Evolutionary conservation across 305 asterid species (phyloP), one percentile per base, ranked within the genome.

Genomic region (Fraxinus platypoda): DNA sequence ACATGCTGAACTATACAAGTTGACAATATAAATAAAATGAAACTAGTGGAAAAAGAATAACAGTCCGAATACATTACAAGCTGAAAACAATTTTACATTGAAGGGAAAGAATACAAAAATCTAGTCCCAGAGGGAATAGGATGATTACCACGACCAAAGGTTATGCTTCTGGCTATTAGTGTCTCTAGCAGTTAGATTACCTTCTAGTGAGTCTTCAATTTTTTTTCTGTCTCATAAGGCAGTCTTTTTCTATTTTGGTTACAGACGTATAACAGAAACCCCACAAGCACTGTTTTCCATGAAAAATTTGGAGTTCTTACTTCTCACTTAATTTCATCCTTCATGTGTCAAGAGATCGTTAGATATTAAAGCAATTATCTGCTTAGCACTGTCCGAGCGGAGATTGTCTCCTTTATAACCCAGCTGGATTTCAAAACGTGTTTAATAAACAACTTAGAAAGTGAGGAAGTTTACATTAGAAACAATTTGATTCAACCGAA

Each of bases 261-360:
- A 85, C 81, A 77, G 76, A 76, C 35, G 84, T 81, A 41, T 75
- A 75, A 25, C 73, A 76, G 82, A 85, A 8, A 77, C 75, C 76
- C 30, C 80, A 74, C 74, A 66, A 26, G n/a, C 17, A 66, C 74
- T 26, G 31, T 75, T 80, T 80, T 82, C 66, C 77, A 57, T 81
- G 83, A 76, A 54, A 64, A 86, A 68, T 41, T 79, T 78, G 85
- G 84, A 74, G 34, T 35, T 71, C 74, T 75, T 78, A 41, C 71
- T 59, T 74, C 71, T 71, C 49, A 62, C 74, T 28, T 21, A 80
- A 79, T 76, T 78, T 85, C 92, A 93, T 59, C 92, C 97, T 87
- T 93, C 93, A 5, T 96, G 98, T 81, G 93, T 91, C 91, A 89
- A 92, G 66, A 93, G 95, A 83, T 94, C 98, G 90, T 96, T 93